Evolutionary conservation across 2,329 filamentous ascomycete species (phyloP), one percentile per base, ranked within the genome.

Genomic region (Metarhizium guizhouense): DNA sequence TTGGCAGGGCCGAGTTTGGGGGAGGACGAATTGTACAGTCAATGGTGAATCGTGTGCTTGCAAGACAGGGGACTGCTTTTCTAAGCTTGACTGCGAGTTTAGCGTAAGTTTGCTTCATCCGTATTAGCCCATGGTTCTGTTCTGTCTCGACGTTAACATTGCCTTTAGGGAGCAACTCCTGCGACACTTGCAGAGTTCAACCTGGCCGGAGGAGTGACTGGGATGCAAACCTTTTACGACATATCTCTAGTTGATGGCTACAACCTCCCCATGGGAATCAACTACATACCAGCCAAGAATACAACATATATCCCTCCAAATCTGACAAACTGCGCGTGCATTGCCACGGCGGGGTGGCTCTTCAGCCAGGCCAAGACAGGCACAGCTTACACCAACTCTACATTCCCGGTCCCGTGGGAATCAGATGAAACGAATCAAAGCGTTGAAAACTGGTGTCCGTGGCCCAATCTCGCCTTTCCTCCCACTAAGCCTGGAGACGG

Each of bases 231-330:
- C 10, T 94, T 90, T 68, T 93, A 92, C 72, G 89, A 94, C 68
- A 88, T 94, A 59, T 91, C 87, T 45, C 77, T 93, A 3, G 89
- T 94, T 25, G 89, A 94, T 66, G 89, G 89, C 51, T 93, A 93
- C 77, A 93, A 93, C 66, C 71, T 93, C 1, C 87, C 87, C 2
- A 67, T 92, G 59, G 85, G 82, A 34, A 81, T 83, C 65, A 75
- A 78, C 54, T 81, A 84, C 61, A 75, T 82, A 30, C 79, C 81
- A 3, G 79, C 84, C 25, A 76, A 79, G 54, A 85, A 88, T 62
- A 77, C 80, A 7, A 78, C 76, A 1, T 78, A 87, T 54, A 85
- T 92, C 57, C 86, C 88, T 13, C 86, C 87, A 8, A 91, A 90
- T 63, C 76, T 90, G 25, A 88, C 85, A 53, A 92, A 91, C 66